These are phyloP conservation scores for Boehmeria nivea DNA, from an alignment of 306 rosid species.

Conservation along the genomic window DNA sequence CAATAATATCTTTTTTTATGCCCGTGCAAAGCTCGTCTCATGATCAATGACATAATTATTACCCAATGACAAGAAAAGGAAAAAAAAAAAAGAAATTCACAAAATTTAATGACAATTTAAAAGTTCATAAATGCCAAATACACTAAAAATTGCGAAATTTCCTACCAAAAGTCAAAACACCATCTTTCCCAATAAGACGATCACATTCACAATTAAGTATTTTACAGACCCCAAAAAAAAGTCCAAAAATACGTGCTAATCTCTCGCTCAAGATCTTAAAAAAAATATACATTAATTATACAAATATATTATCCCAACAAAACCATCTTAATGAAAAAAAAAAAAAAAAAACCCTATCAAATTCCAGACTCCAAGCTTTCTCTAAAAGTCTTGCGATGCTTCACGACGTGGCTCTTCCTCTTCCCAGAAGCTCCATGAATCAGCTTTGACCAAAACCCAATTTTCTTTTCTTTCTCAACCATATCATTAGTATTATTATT, in stretches of 20 bases:
- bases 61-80: no score
- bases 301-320: no score
- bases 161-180: neutral
- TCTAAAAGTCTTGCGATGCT: conserved; percentile 29
- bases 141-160: no score
- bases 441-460: conserved; percentile 62
- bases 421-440: conserved; percentile 36
- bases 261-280: neutral
- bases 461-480: conserved; percentile 5
- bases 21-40: no score
- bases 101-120: no score
- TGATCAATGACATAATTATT: no score
- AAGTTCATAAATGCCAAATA: no score
- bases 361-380: conserved; percentile 2
- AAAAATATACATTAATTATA: neutral
- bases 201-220: no score
- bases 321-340: no score
- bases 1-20: no score
- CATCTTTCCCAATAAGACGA: neutral
- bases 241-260: neutral
- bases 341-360: neutral
- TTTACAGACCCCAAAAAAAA: neutral
- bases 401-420: conserved; percentile 32
- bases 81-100: no score
- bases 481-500: conserved; percentile 14